These are phyloP conservation scores for Xylariales sp. DNA, from an alignment of 2,329 filamentous ascomycete species.

Conservation along the genomic window DNA sequence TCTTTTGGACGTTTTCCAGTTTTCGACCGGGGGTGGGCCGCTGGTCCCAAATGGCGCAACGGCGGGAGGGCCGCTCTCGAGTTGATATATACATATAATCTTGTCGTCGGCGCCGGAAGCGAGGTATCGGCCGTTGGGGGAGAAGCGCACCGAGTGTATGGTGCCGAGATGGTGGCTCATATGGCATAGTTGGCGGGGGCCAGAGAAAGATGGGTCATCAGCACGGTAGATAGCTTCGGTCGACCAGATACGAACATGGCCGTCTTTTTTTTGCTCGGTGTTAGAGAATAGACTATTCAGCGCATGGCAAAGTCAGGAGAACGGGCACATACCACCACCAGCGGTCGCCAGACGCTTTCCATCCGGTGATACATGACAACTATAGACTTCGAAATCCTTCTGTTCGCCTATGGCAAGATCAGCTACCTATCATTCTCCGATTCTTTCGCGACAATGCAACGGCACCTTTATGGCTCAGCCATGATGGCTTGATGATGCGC, in stretches of 20 bases:
- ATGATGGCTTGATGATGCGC: conserved; percentile 93
- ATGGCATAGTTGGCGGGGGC: conserved; percentile 92
- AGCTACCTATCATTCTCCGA: background rate
- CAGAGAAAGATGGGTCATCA: conserved; percentile 75
- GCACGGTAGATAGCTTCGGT: conserved; percentile 92
- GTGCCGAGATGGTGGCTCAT: conserved; percentile 99
- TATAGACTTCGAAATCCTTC: conserved; percentile 98
- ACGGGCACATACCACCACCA: conserved; percentile 76
- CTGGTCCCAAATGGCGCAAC: conserved; percentile 81
- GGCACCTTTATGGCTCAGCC: conserved; percentile 91
- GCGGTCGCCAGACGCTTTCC: conserved; percentile 92
- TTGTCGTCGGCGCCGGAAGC: conserved; percentile 98
- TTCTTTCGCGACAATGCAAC: conserved; percentile 30
- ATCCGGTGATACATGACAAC: conserved; percentile 96
- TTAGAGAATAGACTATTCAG: conserved; percentile 12
- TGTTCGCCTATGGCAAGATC: conserved; percentile 75
- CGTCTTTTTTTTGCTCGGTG: conserved; percentile 67
- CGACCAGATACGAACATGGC: conserved; percentile 97
- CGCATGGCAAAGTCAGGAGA: conserved; percentile 5
- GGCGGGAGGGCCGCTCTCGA: conserved; percentile 83
- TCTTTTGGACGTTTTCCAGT: conserved; percentile 95
- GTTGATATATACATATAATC: conserved; percentile 95
- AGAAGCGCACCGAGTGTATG: conserved; percentile 97
- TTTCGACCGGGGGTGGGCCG: conserved; percentile 92
- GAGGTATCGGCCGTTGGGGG: conserved; percentile 91